Percentiles rank a stretch among this genome's conserved stretches.
Evolutionary conservation across 2,329 filamentous ascomycete genomes (phyloP).

Genomic region (Pestalotiopsis sp.): DNA sequence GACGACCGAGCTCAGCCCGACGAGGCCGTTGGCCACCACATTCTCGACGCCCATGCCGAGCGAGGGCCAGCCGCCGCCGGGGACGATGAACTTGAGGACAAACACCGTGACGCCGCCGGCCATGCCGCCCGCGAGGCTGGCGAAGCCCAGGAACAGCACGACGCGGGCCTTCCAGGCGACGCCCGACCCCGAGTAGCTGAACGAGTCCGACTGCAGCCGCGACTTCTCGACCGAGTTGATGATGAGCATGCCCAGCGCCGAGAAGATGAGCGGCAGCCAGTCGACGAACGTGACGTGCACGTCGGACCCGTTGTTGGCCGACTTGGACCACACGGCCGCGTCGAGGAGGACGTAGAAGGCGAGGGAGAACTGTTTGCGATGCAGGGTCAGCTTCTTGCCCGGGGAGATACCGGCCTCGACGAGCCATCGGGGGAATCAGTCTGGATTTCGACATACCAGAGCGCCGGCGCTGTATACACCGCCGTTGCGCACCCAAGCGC

Average conservation of each 20-base stretch:
- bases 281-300: constrained; percentile 69
- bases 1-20: constrained; percentile 65
- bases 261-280: constrained; percentile 72
- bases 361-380: constrained; percentile 60
- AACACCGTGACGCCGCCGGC: constrained; percentile 70
- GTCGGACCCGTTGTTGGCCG: constrained; percentile 59
- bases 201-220: constrained; percentile 64
- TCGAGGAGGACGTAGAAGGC: constrained; percentile 72
- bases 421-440: background rate
- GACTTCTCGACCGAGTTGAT: constrained; percentile 73
- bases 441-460: constrained; percentile 50
- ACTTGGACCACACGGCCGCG: constrained; percentile 68
- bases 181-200: constrained; percentile 63
- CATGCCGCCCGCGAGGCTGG: constrained; percentile 67
- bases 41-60: constrained; percentile 69
- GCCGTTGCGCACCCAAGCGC: constrained; percentile 63
- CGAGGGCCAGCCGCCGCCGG: constrained; percentile 60
- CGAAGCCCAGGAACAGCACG: constrained; percentile 69
- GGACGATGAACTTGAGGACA: constrained; percentile 66
- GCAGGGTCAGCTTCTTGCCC: background rate
- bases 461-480: constrained; percentile 67
- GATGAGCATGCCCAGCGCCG: constrained; percentile 69
- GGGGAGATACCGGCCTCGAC: constrained; percentile 11
- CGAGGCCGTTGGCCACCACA: constrained; percentile 65
- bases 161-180: constrained; percentile 72